Conservation (phyloP, 176 grass and related monocot genomes). For the Rhynchospora tenuis region DNA sequence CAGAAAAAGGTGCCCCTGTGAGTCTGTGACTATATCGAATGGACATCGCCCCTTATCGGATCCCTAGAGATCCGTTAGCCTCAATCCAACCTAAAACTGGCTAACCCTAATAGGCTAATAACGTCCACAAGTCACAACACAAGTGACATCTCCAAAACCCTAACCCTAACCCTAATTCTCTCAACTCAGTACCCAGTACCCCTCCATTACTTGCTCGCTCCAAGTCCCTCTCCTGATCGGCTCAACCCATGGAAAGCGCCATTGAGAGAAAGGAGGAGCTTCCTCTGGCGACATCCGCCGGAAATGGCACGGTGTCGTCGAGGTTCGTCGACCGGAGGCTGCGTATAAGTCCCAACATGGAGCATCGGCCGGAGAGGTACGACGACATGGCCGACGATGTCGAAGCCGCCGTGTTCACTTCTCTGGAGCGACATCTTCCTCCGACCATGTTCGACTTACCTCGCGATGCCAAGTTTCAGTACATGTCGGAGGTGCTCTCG, state of each 20-base stretch:
- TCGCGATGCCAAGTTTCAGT: conserved; percentile 19
- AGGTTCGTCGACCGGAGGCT: conserved; percentile 22
- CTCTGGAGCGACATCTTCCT: conserved; percentile 25
- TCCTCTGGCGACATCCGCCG: background rate
- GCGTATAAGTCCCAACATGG: conserved; percentile 18
- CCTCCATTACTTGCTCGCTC: background rate
- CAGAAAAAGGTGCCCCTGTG: no score
- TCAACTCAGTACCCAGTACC: background rate
- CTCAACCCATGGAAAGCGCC: conserved; percentile 1
- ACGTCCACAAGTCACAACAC: background rate
- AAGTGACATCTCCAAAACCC: background rate
- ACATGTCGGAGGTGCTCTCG: conserved; percentile 26
- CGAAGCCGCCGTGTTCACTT: conserved; percentile 23
- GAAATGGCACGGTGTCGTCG: conserved; percentile 8
- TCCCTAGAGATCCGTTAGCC: background rate
- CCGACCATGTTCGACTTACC: conserved; percentile 17
- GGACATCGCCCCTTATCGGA: no score
- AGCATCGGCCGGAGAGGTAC: conserved; percentile 19
- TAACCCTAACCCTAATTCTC: conserved; percentile 10
- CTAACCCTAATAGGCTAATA: background rate
- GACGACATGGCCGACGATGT: conserved; percentile 22
- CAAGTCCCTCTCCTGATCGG: background rate
- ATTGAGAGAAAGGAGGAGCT: background rate
- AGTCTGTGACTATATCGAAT: no score
- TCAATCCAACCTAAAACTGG: background rate